Evolutionary conservation across 495 filamentous ascomycete genomes (phyloP).

Genomic region (Penicillium lividum): DNA sequence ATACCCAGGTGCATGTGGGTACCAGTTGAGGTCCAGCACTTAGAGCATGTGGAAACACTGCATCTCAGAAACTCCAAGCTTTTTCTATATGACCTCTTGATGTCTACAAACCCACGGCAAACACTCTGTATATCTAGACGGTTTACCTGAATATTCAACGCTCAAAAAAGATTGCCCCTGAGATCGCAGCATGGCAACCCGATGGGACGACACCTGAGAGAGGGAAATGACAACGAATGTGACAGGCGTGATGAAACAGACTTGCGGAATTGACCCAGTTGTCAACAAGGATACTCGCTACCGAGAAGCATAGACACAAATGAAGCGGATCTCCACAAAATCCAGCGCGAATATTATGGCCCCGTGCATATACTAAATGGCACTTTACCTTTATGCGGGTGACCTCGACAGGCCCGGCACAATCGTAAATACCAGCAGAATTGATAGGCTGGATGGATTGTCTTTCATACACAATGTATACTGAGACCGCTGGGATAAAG

Average conservation of each 20-base stretch:
- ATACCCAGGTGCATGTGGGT: no score
- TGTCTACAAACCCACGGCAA: no score
- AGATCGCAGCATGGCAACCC: slow-evolving; percentile 35
- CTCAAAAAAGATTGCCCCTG: not conserved
- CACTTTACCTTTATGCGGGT: slow-evolving; percentile 51
- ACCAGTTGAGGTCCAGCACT: no score
- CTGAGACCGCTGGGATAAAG: slow-evolving; percentile 27
- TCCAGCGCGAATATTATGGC: slow-evolving; percentile 51
- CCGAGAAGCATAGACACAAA: slow-evolving; percentile 25
- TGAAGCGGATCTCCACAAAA: slow-evolving; percentile 19
- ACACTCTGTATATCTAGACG: no score
- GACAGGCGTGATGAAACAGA: slow-evolving; percentile 14
- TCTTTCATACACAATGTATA: slow-evolving; percentile 48
- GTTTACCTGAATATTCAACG: no score
- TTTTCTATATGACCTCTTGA: no score
- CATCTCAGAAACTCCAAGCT: no score
- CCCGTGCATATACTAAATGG: slow-evolving; percentile 47
- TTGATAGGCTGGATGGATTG: slow-evolving; percentile 39
- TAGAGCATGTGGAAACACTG: no score
- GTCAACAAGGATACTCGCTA: slow-evolving; percentile 38
- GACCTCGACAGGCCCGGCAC: slow-evolving; percentile 31
- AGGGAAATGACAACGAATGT: slow-evolving; percentile 24
- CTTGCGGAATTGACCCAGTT: slow-evolving; percentile 28
- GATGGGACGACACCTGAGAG: slow-evolving; percentile 37
- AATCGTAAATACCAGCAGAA: slow-evolving; percentile 52